These are phyloP conservation scores for Fusarium falciforme DNA, from an alignment of 2,329 filamentous ascomycete genomes.

Conservation along the genomic window DNA sequence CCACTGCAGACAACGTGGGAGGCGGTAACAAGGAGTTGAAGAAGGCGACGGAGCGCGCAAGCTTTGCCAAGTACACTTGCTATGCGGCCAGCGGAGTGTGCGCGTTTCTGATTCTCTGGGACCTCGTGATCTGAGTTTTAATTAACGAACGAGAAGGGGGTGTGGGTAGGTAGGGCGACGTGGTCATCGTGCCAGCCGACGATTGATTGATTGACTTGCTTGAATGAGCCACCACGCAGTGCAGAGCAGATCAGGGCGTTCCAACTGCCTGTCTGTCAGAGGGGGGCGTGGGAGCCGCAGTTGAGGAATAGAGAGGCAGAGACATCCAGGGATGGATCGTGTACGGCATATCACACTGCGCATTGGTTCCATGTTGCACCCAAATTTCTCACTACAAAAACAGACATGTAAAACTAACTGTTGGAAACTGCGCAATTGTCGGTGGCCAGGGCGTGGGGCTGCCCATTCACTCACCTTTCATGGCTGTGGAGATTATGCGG, in stretches of 20 bases:
- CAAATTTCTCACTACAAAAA: neutral
- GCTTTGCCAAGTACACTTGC: slow-evolving; percentile 81
- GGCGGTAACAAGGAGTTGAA: slow-evolving; percentile 93
- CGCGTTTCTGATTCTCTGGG: slow-evolving; percentile 80
- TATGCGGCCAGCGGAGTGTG: slow-evolving; percentile 83
- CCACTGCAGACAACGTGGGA: slow-evolving; percentile 87
- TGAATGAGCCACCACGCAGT: neutral
- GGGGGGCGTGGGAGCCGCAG: slow-evolving; percentile 9
- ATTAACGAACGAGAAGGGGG: neutral
- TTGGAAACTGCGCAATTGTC: slow-evolving; percentile 10
- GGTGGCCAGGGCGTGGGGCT: slow-evolving; percentile 5
- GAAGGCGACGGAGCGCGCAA: slow-evolving; percentile 78
- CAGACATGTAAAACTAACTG: neutral
- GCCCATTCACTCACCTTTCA: neutral
- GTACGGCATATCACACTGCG: slow-evolving; percentile 9
- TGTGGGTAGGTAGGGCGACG: slow-evolving; percentile 2
- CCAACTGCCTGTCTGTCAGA: neutral
- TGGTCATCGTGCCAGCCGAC: neutral
- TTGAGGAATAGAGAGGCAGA: neutral
- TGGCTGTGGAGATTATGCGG: neutral
- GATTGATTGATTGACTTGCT: slow-evolving; percentile 4
- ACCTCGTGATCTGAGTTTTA: slow-evolving; percentile 67
- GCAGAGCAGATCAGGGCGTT: neutral
- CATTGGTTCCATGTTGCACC: slow-evolving; percentile 6
- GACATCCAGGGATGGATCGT: neutral